A percentile compares a stretch with the other conserved stretches of the same genome.
These are phyloP conservation scores for Dendrocalamus sinicus DNA, from an alignment of 176 grass and related monocot genomes.

Conservation along the genomic window DNA sequence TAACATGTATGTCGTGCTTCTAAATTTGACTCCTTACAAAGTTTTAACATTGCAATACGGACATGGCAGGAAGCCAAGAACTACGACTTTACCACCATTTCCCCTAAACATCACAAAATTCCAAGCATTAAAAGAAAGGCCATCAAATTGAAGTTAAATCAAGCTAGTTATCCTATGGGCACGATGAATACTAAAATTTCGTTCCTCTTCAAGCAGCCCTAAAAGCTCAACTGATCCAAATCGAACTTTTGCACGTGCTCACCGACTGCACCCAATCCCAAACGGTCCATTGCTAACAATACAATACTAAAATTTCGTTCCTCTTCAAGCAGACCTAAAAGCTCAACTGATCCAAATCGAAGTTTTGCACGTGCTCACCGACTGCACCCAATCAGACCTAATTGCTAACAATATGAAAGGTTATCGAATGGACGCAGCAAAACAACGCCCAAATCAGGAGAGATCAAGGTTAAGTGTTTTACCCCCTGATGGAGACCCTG, in stretches of 20 bases:
- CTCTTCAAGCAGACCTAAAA: background rate
- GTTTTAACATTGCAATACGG: slow-evolving; percentile 14
- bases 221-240: slow-evolving; percentile 6
- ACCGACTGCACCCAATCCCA: background rate
- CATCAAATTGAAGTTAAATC: background rate
- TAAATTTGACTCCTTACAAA: background rate
- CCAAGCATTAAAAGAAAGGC: slow-evolving; percentile 1
- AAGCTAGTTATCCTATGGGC: background rate
- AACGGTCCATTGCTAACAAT: background rate
- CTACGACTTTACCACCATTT: background rate
- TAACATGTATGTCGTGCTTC: background rate
- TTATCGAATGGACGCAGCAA: background rate
- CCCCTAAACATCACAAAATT: background rate
- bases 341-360: slow-evolving; percentile 5
- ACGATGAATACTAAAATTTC: background rate
- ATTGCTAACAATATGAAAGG: slow-evolving; percentile 5
- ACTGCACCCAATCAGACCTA: background rate
- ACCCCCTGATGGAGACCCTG: slow-evolving; percentile 97
- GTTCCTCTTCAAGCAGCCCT: background rate
- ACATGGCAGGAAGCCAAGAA: slow-evolving; percentile 25
- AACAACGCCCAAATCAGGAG: background rate
- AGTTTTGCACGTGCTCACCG: background rate
- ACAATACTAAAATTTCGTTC: background rate
- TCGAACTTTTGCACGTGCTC: background rate
- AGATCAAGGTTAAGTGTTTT: slow-evolving; percentile 32